Base-by-base conservation (phyloP, 208 protist species). In the Crithidia sp. region DNA sequence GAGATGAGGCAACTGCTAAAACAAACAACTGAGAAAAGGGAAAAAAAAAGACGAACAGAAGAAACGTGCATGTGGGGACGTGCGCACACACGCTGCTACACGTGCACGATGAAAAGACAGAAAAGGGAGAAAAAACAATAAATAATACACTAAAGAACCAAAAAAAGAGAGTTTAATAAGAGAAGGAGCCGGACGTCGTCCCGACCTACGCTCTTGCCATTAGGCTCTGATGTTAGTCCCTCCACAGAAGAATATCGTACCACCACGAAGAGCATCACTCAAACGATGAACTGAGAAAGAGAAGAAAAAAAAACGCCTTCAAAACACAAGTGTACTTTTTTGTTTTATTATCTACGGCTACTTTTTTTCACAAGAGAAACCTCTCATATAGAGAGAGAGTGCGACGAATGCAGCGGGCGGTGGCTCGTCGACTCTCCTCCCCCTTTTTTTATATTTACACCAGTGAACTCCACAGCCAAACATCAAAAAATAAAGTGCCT, bases 291-390 rank as follows among this genome's bases (percentile, higher is more conserved):
- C 28, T 28, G 28, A 28, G 28, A 28, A 28, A 28, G 28, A 28
- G 28, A 28, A 28, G 28, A 28, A 58, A 69, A 76, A 39, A 67
- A 61, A 70, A 75, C 19, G 58, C 61, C 17, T 57, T 43, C 60
- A 56, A 47, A 64, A 61, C 59, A 44, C 12, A 49, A 49, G 45
- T 49, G 45, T 49, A 13, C 12, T 14, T 49, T 49, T 49, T 49
- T 49, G 45, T 49, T 13, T 13, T 7, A 49, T 14, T 77, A 40
- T 72, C 67, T 53, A 39, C 68, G 52, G 40, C 40, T 72, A 54
- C 41, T 68, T 57, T 40, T 50, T 57, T 49, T 81, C 17, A 10
- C 60, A 64, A 49, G 12, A 49, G 7, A 0, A 49, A 7, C 45
- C 45, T 49, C 45, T 49, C 45, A 49, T 49, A 28, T 28, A 28